phyloP scores from a whole-genome alignment of 73 alveolate species.

The Paramecium sonneborni region DNA sequence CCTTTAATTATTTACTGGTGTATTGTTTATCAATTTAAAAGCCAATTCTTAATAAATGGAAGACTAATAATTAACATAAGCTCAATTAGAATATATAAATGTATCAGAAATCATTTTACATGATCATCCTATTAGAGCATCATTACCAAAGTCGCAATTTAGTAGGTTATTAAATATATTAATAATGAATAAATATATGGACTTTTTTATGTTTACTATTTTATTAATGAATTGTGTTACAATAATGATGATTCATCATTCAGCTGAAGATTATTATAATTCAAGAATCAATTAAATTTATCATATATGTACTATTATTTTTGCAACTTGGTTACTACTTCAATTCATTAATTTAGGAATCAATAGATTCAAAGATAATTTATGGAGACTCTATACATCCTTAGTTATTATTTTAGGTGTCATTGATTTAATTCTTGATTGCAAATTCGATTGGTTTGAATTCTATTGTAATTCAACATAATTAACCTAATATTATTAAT shows the following conservation, averaged over 20 bases:
- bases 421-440: background rate
- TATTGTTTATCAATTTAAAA: background rate
- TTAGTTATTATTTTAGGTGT: background rate
- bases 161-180: background rate
- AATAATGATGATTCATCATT: background rate
- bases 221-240: background rate
- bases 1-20: conserved; percentile 10
- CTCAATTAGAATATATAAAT: background rate
- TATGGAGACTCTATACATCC: background rate
- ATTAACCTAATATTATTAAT: background rate
- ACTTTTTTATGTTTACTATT: background rate
- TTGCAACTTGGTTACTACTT: background rate
- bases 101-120: background rate
- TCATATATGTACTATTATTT: conserved; percentile 2
- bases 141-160: background rate
- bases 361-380: background rate
- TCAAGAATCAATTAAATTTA: background rate
- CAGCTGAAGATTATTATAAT: background rate
- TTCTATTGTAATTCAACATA: background rate
- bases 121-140: background rate
- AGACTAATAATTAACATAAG: background rate
- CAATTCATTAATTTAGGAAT: background rate
- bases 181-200: background rate
- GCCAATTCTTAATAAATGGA: conserved; percentile 5
- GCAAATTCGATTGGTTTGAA: background rate